Percentiles rank a stretch among this genome's conserved stretches.
These are phyloP conservation scores for Aspergillus puulaauensis DNA, from an alignment of 2,329 filamentous ascomycete genomes.

Conservation along the genomic window DNA sequence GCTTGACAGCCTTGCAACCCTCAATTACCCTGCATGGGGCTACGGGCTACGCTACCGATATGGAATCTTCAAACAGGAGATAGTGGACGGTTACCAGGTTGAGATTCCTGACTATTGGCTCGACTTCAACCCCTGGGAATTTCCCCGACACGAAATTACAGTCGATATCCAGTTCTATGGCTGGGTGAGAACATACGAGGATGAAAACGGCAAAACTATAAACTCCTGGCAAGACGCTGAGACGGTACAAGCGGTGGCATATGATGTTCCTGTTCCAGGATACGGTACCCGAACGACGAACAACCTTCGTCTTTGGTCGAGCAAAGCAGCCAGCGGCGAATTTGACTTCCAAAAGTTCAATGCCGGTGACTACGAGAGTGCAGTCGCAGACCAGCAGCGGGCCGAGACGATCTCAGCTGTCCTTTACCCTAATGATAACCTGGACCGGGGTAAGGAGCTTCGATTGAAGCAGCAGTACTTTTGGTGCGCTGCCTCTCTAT, in stretches of 20 bases:
- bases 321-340: constrained; percentile 93
- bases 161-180: constrained; percentile 98
- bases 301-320: constrained; percentile 95
- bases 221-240: constrained; percentile 90
- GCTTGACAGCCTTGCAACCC: constrained; percentile 88
- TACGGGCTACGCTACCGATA: constrained; percentile 95
- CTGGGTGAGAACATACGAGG: constrained; percentile 69
- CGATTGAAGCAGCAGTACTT: constrained; percentile 99
- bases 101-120: constrained; percentile 99
- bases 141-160: constrained; percentile 89
- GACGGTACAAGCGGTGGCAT: constrained; percentile 86
- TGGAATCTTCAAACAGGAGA: constrained; percentile 99
- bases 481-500: constrained; percentile 95
- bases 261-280: constrained; percentile 88
- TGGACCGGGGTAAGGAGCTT: constrained; percentile 94
- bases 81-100: constrained; percentile 95
- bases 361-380: constrained; percentile 94
- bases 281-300: constrained; percentile 90
- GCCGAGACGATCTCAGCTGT: constrained; percentile 99
- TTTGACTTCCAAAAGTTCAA: constrained; percentile 99
- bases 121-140: constrained; percentile 99
- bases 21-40: constrained; percentile 96
- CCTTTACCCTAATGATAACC: constrained; percentile 94
- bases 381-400: constrained; percentile 94
- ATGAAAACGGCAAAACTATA: constrained; percentile 72